Evolutionary conservation across 2,329 filamentous ascomycete genomes (phyloP), one percentile per base, ranked within the genome.

Genomic region (Colletotrichum lindemuthianum): DNA sequence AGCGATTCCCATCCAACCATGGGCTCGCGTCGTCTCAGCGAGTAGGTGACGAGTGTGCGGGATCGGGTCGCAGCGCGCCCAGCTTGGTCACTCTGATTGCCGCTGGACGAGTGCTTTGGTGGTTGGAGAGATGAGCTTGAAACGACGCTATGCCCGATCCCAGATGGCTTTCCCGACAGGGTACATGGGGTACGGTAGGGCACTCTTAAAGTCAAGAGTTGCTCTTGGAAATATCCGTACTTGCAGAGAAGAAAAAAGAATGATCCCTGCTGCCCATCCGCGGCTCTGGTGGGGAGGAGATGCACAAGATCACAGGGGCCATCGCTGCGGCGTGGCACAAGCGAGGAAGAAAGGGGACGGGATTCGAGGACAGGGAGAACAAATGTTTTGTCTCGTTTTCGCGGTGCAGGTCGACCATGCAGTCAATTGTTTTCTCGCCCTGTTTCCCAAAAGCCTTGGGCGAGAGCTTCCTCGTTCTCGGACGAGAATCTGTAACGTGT

Each of bases 131-230:
- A 40, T 47, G 47, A 43, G 36, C 63, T 63, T 65, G 63, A 65
- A 65, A 65, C 63, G 59, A 52, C 63, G 63, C 63, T 63, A 65
- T 53, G 34, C 59, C 59, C 52, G 59, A 57, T 65, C 58, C 51
- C 24, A 24, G 24, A 24, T 63, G 36, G 37, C n/a, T 39, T 15
- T 40, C 50, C 47, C 59, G 47, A 15, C 58, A n/a, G n/a, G n/a
- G n/a, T n/a, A n/a, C n/a, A n/a, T n/a, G n/a, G 36, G 33, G 11
- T 15, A 12, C 33, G n/a, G 43, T 37, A n/a, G 16, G 24, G 47
- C 15, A 10, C 9, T 34, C 15, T 41, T 5, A 15, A 12, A 9
- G 37, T 41, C 15, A 24, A 32, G 47, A 36, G 34, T 51, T 11
- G 33, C 16, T 37, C 10, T 15, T 33, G 4, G 24, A 24, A 24